These are phyloP conservation scores for Oropetium thomaeum DNA, from an alignment of 176 grass and related monocot species.

Conservation along the genomic window DNA sequence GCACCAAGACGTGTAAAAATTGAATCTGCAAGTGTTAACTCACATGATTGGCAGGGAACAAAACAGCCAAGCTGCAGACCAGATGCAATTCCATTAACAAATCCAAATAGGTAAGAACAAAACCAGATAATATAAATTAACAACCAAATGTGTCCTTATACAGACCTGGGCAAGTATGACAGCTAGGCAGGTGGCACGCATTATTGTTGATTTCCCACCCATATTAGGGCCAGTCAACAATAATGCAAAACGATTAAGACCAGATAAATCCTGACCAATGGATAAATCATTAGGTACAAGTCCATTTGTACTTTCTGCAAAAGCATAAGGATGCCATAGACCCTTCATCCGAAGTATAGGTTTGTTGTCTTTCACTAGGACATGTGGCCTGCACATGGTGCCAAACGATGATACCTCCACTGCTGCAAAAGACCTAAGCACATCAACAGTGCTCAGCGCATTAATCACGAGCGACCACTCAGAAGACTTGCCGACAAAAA, in stretches of 20 bases:
- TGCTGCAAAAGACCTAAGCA: conserved; percentile 83
- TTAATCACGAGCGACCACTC: conserved; percentile 78
- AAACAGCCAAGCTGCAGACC: conserved; percentile 80
- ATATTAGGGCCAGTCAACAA: conserved; percentile 98
- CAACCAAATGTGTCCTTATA: conserved; percentile 8
- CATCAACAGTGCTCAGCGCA: conserved; percentile 68
- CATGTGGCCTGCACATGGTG: conserved; percentile 59
- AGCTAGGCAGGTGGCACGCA: conserved; percentile 89
- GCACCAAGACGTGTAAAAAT: conserved; percentile 96
- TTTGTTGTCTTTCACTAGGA: conserved; percentile 46
- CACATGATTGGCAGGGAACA: conserved; percentile 74
- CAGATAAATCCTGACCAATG: conserved; percentile 57
- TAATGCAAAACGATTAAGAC: conserved; percentile 58
- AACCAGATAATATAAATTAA: conserved; percentile 10
- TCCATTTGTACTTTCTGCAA: conserved; percentile 63
- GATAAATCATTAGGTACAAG: conserved; percentile 82
- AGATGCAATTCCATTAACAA: conserved; percentile 27
- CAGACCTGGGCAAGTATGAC: conserved; percentile 82
- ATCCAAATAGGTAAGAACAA: neutral
- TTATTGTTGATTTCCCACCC: conserved; percentile 92
- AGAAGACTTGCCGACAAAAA: conserved; percentile 56
- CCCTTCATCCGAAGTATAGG: conserved; percentile 80
- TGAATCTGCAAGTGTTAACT: conserved; percentile 67
- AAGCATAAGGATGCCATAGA: conserved; percentile 92
- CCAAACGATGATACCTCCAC: conserved; percentile 53